Base-by-base conservation (phyloP, 2,329 filamentous ascomycete genomes). In the Aspergillus sergii region DNA sequence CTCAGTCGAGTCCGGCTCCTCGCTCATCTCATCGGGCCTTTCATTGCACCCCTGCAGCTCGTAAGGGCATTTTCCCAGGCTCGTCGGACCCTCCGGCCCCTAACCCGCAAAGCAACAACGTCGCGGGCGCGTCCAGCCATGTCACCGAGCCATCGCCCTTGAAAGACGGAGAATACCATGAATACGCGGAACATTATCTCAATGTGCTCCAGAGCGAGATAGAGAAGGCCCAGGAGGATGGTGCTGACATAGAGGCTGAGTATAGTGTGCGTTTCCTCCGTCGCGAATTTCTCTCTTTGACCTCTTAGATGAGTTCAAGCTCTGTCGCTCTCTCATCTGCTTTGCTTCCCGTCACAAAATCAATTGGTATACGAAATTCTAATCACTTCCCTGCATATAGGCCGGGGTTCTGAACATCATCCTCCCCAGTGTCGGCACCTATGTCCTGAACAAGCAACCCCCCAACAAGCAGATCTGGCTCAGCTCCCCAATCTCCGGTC, bases 391-490 rank as follows among this genome's bases (percentile, higher is more conserved):
- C n/a, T 32, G 28, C 10, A n/a, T 46, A 28, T 43, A 97, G 94
- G 87, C 92, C 59, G 94, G 95, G 60, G 93, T 98, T 61, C 85
- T 98, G 70, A 93, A 89, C 66, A 84, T 98, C 72, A 84, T 82
- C 8, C 87, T 92, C 70, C 87, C 88, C 1, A 82, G 84, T 14
- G 83, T 88, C 57, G 93, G 94, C 66, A 94, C 88, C 34, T 99
- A 96, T 76, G 92, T 99, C 64, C 86, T 99, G 81, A 99, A 99
- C 86, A 99, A 99, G 80, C 95, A 99, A 79, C 95, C 95, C 0
- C 93, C 94, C 23, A 98, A 97, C 84, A 95, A 93, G 83, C 95
- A 90, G 76, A 97, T 99, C 75, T 99, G 95, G 95, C 88, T 98
- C 53, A 95, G 92, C 43, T 96, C 93, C 50, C 95, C 95, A 4